Base-by-base conservation (phyloP, 148 eudicot genomes). In the Cornus controversa region DNA sequence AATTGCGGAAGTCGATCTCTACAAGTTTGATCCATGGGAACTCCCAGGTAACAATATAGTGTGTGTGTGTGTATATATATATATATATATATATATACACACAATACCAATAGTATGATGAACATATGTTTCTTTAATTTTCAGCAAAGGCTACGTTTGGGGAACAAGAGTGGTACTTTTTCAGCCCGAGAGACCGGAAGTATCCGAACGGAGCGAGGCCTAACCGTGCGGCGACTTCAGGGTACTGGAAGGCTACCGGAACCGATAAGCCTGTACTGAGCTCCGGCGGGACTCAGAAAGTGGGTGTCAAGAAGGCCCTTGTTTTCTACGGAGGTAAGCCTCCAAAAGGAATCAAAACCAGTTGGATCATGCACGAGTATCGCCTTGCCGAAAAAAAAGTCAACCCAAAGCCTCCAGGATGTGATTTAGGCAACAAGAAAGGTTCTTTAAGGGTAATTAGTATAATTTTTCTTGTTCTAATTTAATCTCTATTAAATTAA, bases 321-420 rank as follows among this genome's bases (percentile, higher is more conserved):
- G 93, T 90, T 26, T 90, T 90, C 69, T 90, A 90, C 23, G 85
- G 90, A 6, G 91, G 93, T 0, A 90, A 90, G 75, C 93, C 93
- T 0, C 93, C 91, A 0, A 86, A 89, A 83, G 93, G 93, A 47
- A 36, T 82, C 8, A 90, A 90, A 76, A 90, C 93, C 14, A 85
- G 85, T 71, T 90, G 93, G 91, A 88, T 90, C 66, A 90, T 90
- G 93, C 93, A 90, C 76, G 93, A 90, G 57, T 90, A 88, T 75
- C 85, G 91, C 9, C 82, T 86, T 2, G 73, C 65, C 6, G 88
- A 88, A 53, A 80, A 73, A n/a, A 86, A 88, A 54, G 57, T 84
- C 4, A 83, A n/a, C 36, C 78, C 82, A 0, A 91, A 81, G 78
- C 94, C 94, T 13, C 92, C 94, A 0, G 83, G 86, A 2, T 87